Base-by-base conservation (phyloP, 2,329 filamentous ascomycete genomes). In the Colletotrichum navitas region DNA sequence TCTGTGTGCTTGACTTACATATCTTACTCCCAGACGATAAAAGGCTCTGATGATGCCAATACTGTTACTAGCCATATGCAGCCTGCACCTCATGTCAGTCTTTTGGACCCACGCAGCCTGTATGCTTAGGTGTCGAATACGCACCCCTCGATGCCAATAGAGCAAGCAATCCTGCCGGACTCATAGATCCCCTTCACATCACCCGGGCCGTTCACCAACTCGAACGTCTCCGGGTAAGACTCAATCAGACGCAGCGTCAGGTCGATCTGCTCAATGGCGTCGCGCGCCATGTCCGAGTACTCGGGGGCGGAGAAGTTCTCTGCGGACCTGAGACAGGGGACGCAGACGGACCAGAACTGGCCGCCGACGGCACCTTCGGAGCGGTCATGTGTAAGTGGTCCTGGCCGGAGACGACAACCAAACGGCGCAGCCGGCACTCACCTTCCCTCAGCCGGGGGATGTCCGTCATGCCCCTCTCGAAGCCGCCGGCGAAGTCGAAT, bases 101-200 rank as follows among this genome's bases (percentile, higher is more conserved):
- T 39, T 39, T 39, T 7, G n/a, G 32, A n/a, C 24, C 26, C 21
- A n/a, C 24, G 36, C 41, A 3, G 2, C 52, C 0, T n/a, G 7
- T 0, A 7, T 12, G 21, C 21, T 7, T 1, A 2, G 41, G 8
- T 43, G 6, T 34, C 29, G 26, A 36, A n/a, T 4, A 52, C 63
- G 5, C 26, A 71, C 36, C 76, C 81, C 66, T 82, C 81, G 36
- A 81, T 77, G 16, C 80, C 80, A 51, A 82, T 81, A 1, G 77
- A 79, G 56, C 79, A 80, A 5, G 80, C 79, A 18, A 81, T 79
- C 54, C 74, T 78, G 3, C 79, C 78, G 0, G 72, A 67, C n/a
- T 72, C 69, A 14, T 79, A 81, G 3, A 78, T 73, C 4, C 60
- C 34, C 41, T 76, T 75, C 1, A 80, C 77, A 29, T 79, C 76